phyloP scores from a whole-genome alignment of 2,329 filamentous ascomycete genomes.

The Claviceps africana region DNA sequence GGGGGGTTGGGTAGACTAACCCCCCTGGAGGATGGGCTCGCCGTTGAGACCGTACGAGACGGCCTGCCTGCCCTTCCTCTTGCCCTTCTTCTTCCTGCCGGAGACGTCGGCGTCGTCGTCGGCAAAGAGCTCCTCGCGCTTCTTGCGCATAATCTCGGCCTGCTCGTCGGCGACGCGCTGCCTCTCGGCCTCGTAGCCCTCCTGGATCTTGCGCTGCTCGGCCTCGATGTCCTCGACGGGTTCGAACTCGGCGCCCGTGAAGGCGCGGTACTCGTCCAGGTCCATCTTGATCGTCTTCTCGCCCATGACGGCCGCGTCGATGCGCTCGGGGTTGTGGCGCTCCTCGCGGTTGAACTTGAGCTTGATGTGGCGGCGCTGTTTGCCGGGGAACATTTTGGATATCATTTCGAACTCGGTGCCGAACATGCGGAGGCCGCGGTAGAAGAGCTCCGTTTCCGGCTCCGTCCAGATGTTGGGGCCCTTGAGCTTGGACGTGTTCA shows the following conservation, averaged over 20 bases:
- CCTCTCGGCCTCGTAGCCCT: constrained; percentile 30
- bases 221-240: constrained; percentile 41
- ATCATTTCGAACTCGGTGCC: constrained; percentile 78
- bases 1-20: constrained; percentile 6
- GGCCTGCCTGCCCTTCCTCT: constrained; percentile 18
- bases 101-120: constrained; percentile 19
- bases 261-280: constrained; percentile 45
- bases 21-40: constrained; percentile 18
- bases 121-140: constrained; percentile 34
- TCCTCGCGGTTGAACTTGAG: constrained; percentile 75
- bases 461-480: constrained; percentile 55
- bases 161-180: constrained; percentile 30
- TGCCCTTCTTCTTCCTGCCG: constrained; percentile 24
- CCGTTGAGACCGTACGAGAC: constrained; percentile 24
- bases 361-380: constrained; percentile 62
- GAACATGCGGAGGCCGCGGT: constrained; percentile 59
- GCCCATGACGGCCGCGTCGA: constrained; percentile 50
- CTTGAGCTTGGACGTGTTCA: constrained; percentile 44
- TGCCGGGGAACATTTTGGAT: constrained; percentile 57
- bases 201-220: constrained; percentile 34
- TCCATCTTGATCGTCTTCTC: constrained; percentile 44
- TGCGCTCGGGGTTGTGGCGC: constrained; percentile 44
- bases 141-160: constrained; percentile 32
- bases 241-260: constrained; percentile 39
- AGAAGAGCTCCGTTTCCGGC: constrained; percentile 62